These are phyloP conservation scores for Colletotrichum camelliae DNA, from an alignment of 2,329 filamentous ascomycete species.

Conservation along the genomic window DNA sequence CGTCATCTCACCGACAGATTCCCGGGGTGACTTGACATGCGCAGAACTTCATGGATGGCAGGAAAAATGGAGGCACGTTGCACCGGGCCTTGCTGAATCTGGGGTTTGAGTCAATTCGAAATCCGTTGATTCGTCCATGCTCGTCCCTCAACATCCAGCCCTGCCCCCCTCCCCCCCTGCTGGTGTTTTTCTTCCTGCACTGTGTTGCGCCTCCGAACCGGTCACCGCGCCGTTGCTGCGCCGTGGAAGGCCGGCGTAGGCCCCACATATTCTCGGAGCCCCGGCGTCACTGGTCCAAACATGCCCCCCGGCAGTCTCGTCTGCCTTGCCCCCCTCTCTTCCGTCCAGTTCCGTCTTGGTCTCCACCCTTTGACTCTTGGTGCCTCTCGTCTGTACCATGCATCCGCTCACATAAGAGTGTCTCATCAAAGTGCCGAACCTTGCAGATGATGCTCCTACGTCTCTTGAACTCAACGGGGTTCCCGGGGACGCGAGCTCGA, in stretches of 20 bases:
- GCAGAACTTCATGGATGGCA: not conserved
- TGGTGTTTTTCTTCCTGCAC: not conserved
- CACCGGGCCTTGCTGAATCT: not conserved
- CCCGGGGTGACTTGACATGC: not conserved
- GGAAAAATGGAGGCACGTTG: not conserved
- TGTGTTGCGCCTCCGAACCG: not conserved
- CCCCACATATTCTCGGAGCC: not conserved
- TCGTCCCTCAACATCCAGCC: not conserved
- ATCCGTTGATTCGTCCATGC: not conserved
- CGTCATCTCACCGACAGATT: not conserved
- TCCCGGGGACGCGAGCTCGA: not conserved
- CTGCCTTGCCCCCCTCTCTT: not conserved
- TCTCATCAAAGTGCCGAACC: slow-evolving; percentile 20
- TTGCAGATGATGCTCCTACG: slow-evolving; percentile 10
- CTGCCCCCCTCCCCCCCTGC: not conserved
- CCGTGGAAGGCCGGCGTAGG: not conserved
- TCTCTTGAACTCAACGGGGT: slow-evolving; percentile 4
- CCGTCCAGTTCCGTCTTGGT: not conserved
- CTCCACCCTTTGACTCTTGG: not conserved
- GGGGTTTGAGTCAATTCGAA: not conserved
- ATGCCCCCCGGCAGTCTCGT: not conserved
- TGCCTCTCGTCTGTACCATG: not conserved
- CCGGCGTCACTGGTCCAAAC: not conserved
- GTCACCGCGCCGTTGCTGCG: not conserved
- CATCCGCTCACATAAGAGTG: not conserved